Base-by-base conservation (phyloP, 331 rosid genomes). In the Rosa hybrid region DNA sequence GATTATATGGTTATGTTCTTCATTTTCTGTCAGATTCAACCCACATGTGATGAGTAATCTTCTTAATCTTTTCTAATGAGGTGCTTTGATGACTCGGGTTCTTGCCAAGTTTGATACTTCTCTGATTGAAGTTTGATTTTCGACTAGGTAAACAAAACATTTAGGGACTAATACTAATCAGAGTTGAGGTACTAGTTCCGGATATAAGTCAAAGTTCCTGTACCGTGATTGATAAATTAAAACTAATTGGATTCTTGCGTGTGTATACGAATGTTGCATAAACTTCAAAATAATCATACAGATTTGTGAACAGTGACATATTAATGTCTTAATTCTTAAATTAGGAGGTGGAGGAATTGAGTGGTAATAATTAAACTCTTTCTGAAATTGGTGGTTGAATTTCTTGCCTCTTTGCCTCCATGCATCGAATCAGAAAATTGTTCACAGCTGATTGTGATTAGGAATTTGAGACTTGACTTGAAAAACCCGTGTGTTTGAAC, bases 401-500 rank as follows among this genome's bases (percentile, higher is more conserved):
- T 53, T 20, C 9, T 38, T 6, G 14, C 68, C 39, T 57, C 13
- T 25, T 30, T 23, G 70, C 68, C 39, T 71, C 38, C 63, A 27
- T 23, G 69, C 41, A 39, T 21, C 30, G 18, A 41, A 7, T 7
- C 7, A 7, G 50, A 38, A 7, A 71, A 41, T 54, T n/a, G 39
- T 56, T 68, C 23, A 10, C 17, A 41, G 48, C 56, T 44, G 4
- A 18, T 30, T 30, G 48, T 56, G 45, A 68, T 68, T 56, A 70
- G 64, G 44, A 27, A 68, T 27, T 84, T 59, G 39, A 34, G 39
- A 34, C 39, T 34, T 34, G 85, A 77, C 75, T 71, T 11, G 38
- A 56, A 81, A 67, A 23, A 72, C 84, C 38, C 76, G 39, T 72
- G 42, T 46, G 12, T 17, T 46, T 63, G 71, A 42, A 12, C 72